Evolutionary conservation across 352 stramenopile genomes (phyloP).

Genomic region (Achlya hypogyna): DNA sequence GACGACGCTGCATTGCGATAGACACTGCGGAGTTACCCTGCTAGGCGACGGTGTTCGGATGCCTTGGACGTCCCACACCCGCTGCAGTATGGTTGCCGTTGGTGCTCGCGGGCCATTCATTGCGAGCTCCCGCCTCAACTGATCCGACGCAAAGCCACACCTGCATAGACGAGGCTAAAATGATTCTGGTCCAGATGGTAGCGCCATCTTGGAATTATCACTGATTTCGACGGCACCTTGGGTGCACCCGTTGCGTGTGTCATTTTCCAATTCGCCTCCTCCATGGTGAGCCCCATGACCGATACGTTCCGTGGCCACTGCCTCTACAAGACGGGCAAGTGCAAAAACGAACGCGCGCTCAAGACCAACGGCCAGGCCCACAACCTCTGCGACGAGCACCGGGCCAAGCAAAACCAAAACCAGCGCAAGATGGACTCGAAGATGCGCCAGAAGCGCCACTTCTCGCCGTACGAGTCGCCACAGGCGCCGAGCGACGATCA

Average conservation of each 20-base stretch:
- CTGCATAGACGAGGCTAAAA: background rate
- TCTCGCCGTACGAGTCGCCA: slow-evolving; percentile 15
- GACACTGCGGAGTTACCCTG: background rate
- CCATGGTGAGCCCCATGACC: background rate
- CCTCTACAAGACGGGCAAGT: slow-evolving; percentile 84
- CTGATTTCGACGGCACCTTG: background rate
- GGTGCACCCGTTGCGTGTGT: too few species aligned
- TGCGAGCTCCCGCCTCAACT: too few species aligned
- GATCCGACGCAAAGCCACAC: too few species aligned
- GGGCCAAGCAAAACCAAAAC: slow-evolving; percentile 74
- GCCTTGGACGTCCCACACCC: background rate
- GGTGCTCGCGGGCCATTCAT: background rate
- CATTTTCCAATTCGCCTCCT: background rate
- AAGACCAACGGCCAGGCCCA: slow-evolving; percentile 74
- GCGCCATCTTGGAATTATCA: background rate
- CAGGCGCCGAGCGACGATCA: background rate
- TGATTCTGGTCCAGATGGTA: background rate
- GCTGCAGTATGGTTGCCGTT: background rate
- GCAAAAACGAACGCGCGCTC: slow-evolving; percentile 72
- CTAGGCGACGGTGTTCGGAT: background rate
- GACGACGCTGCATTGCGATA: background rate
- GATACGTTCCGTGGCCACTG: slow-evolving; percentile 43
- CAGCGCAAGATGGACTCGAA: slow-evolving; percentile 83
- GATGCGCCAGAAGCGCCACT: slow-evolving; percentile 57
- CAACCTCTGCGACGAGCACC: slow-evolving; percentile 81